A percentile compares a stretch with the other conserved stretches of the same genome.
Conservation (phyloP, 148 eudicot genomes). For the Dianthus caryophyllus region DNA sequence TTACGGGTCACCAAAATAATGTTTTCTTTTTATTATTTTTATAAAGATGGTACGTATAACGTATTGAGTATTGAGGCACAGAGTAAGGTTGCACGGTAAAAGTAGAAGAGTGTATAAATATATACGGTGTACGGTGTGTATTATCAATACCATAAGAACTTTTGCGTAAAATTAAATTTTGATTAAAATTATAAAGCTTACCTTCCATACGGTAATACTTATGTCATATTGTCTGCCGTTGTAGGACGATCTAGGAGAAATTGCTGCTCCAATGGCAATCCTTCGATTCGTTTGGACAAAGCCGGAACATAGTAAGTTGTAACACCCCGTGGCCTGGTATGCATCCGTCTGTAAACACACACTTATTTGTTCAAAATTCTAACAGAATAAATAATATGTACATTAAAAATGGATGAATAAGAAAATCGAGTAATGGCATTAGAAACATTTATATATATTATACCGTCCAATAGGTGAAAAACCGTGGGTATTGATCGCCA, state of each 20-base stretch:
- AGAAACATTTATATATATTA: conserved; percentile 13
- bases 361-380: not conserved
- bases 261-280: conserved; percentile 95
- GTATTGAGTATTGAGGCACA: not conserved
- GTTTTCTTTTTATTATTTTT: too few species aligned
- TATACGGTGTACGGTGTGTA: too few species aligned
- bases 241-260: conserved; percentile 77
- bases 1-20: too few species aligned
- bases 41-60: too few species aligned
- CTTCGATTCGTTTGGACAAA: conserved; percentile 81
- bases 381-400: not conserved
- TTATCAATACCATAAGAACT: too few species aligned
- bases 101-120: too few species aligned
- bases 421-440: too few species aligned
- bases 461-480: conserved; percentile 98
- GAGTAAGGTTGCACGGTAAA: not conserved
- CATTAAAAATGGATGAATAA: not conserved
- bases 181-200: conserved; percentile 22
- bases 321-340: conserved; percentile 98
- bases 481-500: conserved; percentile 85
- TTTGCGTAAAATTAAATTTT: too few species aligned
- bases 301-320: conserved; percentile 93
- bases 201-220: conserved; percentile 96
- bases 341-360: conserved; percentile 62
- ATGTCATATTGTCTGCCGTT: conserved; percentile 73